Conservation (phyloP, 2,329 filamentous ascomycete genomes). For the Penicillium verrucosum region DNA sequence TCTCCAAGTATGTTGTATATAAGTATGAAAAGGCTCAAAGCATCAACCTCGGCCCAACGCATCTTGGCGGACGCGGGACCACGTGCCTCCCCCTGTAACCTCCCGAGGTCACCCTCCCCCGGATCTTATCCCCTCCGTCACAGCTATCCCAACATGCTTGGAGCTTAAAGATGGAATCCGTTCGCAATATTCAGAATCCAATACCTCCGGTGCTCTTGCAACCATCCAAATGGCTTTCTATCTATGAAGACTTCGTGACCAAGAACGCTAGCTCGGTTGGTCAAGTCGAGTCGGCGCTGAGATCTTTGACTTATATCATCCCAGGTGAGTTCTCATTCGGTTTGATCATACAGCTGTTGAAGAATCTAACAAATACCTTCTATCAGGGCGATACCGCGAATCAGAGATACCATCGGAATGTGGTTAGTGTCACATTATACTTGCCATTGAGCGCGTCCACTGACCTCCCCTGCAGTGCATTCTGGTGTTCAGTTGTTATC, state of each 20-base stretch:
- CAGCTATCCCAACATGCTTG: constrained; percentile 8
- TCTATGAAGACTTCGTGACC: constrained; percentile 73
- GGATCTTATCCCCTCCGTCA: constrained; percentile 5
- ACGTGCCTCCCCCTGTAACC: constrained; percentile 26
- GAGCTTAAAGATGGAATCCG: constrained; percentile 32
- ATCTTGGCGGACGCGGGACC: constrained; percentile 27
- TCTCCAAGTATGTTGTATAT: background rate
- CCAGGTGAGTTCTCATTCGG: constrained; percentile 54
- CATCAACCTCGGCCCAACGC: constrained; percentile 25
- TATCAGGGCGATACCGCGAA: constrained; percentile 54
- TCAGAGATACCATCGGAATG: constrained; percentile 94
- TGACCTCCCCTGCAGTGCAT: constrained; percentile 55
- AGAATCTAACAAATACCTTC: background rate
- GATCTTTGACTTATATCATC: constrained; percentile 93
- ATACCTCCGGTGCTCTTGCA: constrained; percentile 32
- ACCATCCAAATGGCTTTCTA: constrained; percentile 40
- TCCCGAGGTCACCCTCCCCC: constrained; percentile 1
- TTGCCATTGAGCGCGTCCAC: background rate
- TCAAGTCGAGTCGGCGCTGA: constrained; percentile 88
- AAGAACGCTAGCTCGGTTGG: constrained; percentile 92
- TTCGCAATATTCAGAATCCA: constrained; percentile 26
- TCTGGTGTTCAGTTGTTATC: constrained; percentile 86
- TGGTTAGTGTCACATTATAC: constrained; percentile 45
- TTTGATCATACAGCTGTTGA: background rate
- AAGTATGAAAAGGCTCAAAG: constrained; percentile 1